These are phyloP conservation scores for Sporothrix luriei DNA, from an alignment of 2,329 filamentous ascomycete genomes.

Conservation along the genomic window DNA sequence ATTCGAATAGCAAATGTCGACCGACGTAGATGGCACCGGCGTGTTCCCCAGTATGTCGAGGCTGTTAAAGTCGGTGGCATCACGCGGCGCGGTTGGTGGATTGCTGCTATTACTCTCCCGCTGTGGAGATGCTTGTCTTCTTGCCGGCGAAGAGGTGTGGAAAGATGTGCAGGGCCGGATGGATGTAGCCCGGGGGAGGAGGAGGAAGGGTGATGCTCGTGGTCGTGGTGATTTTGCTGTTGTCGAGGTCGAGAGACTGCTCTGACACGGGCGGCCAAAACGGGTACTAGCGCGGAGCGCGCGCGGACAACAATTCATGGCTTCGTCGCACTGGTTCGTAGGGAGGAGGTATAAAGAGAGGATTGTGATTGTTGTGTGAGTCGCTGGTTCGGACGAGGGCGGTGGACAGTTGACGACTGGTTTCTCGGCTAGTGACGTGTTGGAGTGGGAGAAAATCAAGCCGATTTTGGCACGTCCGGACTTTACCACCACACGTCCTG, in stretches of 20 bases:
- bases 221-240: background rate
- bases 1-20: slow-evolving; percentile 78
- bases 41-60: slow-evolving; percentile 79
- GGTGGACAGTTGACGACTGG: background rate
- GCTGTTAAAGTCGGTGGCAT: slow-evolving; percentile 65
- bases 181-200: background rate
- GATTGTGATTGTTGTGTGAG: background rate
- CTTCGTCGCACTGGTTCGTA: too few relatives aligned
- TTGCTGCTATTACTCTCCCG: background rate
- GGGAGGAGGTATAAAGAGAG: background rate
- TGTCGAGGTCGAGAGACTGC: background rate
- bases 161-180: slow-evolving; percentile 11
- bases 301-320: slow-evolving; percentile 13
- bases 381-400: background rate
- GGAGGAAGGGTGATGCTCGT: background rate
- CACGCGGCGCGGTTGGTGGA: slow-evolving; percentile 43
- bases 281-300: slow-evolving; percentile 2
- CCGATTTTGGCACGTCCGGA: background rate
- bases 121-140: background rate
- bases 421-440: slow-evolving; percentile 19
- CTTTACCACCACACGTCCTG: background rate
- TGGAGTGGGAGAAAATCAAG: slow-evolving; percentile 6
- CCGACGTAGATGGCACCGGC: slow-evolving; percentile 75
- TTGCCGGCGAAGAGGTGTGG: background rate
- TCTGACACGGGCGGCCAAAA: background rate